Evolutionary conservation across 768 basidiomycete genomes (phyloP).

Genomic region (Tulasnella sp.): DNA sequence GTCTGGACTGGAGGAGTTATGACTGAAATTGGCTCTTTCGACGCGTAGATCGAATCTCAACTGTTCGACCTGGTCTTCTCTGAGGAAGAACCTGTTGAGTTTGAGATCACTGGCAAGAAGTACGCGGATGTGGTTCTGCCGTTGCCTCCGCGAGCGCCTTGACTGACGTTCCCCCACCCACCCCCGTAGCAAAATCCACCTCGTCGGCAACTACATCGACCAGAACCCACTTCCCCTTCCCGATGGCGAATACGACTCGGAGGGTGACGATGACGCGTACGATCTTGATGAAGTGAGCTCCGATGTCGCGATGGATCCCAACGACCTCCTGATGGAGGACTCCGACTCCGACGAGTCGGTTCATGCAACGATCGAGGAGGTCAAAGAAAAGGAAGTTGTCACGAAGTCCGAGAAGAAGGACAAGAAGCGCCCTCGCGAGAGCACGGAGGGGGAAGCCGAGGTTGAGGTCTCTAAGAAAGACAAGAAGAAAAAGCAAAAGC

Average conservation of each 20-base stretch:
- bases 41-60: slow-evolving; percentile 33
- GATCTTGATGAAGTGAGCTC: slow-evolving; percentile 29
- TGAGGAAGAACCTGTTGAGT: slow-evolving; percentile 33
- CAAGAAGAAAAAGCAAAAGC: slow-evolving; percentile 36
- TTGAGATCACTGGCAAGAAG: slow-evolving; percentile 38
- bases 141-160: neutral
- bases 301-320: slow-evolving; percentile 32
- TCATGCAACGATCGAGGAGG: slow-evolving; percentile 25
- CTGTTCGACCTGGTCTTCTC: slow-evolving; percentile 33
- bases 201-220: slow-evolving; percentile 37
- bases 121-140: slow-evolving; percentile 25
- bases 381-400: slow-evolving; percentile 25
- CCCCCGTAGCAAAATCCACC: slow-evolving; percentile 32
- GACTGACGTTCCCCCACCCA: slow-evolving; percentile 9
- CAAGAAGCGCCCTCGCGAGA: slow-evolving; percentile 33
- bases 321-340: slow-evolving; percentile 26
- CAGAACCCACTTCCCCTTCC: neutral
- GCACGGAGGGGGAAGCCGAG: slow-evolving; percentile 9
- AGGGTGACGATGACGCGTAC: slow-evolving; percentile 23
- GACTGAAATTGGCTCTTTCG: neutral
- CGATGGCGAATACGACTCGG: slow-evolving; percentile 14
- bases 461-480: slow-evolving; percentile 28
- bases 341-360: slow-evolving; percentile 28
- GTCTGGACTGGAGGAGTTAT: neutral
- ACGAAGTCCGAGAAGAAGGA: slow-evolving; percentile 23